These are phyloP conservation scores for Vigna reflexopilosa DNA, from an alignment of 306 rosid genomes.

Conservation along the genomic window DNA sequence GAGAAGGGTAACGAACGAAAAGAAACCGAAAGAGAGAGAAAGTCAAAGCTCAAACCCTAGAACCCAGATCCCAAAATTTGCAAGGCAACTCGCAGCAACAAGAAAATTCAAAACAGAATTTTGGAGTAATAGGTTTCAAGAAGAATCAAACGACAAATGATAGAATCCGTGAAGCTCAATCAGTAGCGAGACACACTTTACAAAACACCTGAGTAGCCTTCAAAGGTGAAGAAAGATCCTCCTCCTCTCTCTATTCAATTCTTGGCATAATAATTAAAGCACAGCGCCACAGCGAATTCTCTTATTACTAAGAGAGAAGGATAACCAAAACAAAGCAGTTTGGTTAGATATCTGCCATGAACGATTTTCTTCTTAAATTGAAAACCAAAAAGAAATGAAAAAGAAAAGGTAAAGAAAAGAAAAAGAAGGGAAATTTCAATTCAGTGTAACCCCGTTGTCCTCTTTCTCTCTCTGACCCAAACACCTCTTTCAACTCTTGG, in stretches of 20 bases:
- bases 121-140: conserved; percentile 35
- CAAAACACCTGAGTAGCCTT: conserved; percentile 49
- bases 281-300: conserved; percentile 50
- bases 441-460: not conserved
- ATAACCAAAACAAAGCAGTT: conserved; percentile 53
- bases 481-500: conserved; percentile 10
- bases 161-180: conserved; percentile 5
- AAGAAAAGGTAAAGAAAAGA: conserved; percentile 14
- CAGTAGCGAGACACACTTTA: conserved; percentile 44
- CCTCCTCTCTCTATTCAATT: conserved; percentile 24
- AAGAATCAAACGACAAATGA: conserved; percentile 40
- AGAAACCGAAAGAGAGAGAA: conserved; percentile 42
- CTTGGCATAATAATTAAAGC: conserved; percentile 50
- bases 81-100: conserved; percentile 38
- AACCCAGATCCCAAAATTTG: conserved; percentile 78
- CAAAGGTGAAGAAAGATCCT: conserved; percentile 24
- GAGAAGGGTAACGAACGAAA: conserved; percentile 30
- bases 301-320: conserved; percentile 41
- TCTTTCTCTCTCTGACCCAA: not conserved
- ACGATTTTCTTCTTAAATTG: conserved; percentile 35
- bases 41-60: conserved; percentile 67
- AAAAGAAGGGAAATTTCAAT: conserved; percentile 22
- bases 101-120: not conserved
- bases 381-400: not conserved
- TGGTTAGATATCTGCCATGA: conserved; percentile 44